Evolutionary conservation across 2,329 filamentous ascomycete species (phyloP), one percentile per base, ranked within the genome.

Genomic region (Pseudogymnoascus sp.): DNA sequence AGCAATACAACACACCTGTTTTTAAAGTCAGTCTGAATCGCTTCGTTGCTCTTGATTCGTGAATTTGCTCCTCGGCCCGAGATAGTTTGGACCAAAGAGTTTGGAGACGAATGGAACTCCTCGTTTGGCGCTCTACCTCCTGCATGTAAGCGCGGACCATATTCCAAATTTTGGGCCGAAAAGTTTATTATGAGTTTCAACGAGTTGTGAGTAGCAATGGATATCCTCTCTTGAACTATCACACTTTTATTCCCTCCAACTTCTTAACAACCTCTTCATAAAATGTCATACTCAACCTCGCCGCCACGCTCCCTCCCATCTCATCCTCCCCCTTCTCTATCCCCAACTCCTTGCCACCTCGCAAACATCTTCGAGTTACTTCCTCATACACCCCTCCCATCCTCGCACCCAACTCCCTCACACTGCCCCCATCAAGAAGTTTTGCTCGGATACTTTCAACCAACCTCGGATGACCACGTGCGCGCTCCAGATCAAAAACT

Each of bases 221-320:
- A n/a, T 21, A 44, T 23, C 7, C 26, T 23, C 21, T 47, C 23
- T 53, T 17, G 9, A n/a, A 17, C 31, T 9, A 53, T 68, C 60
- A 70, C 17, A 70, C 64, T 31, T 63, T 67, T 44, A 71, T 62
- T 62, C 67, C 68, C 1, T 74, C 76, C 19, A 81, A 68, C 47
- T 69, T 74, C 68, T 78, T 78, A 21, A 80, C 78, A 6, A 81
- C 78, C 1, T 78, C 71, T 60, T 80, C 76, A 64, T 78, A 78
- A 47, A 79, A 78, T 2, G 66, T 71, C 69, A 76, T 73, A 3
- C 75, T 78, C 35, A 80, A 66, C 44, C 69, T 72, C 26, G 76
- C 74, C 0, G 76, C 78, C 4, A 78, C 76, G 26, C 76, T 74
- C 15, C 73, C 69, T n/a, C 50, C 64, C 5, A 74, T 78, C 69